Evolutionary conservation across 306 rosid species (phyloP).

Genomic region (Lathyrus oleraceus): DNA sequence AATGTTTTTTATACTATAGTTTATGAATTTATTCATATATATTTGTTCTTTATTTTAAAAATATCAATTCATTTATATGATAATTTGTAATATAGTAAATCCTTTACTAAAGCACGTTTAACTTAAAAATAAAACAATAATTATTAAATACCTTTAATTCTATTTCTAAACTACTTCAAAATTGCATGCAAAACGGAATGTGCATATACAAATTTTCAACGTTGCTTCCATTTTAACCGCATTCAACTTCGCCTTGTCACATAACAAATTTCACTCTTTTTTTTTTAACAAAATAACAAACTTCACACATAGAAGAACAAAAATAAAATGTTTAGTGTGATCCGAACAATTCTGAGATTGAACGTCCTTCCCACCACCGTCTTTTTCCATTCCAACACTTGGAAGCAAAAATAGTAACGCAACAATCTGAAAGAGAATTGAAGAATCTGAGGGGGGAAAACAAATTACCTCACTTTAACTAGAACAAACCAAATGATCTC

Average conservation of each 20-base stretch:
- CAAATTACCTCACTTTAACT: conserved; percentile 8
- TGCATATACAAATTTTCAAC: conserved; percentile 28
- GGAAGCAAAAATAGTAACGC: conserved; percentile 13
- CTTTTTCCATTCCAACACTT: conserved; percentile 29
- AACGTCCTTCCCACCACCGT: neutral
- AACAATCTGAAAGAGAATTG: conserved; percentile 28
- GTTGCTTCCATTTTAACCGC: conserved; percentile 42
- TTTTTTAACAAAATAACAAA: neutral
- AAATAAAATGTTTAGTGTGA: conserved; percentile 24
- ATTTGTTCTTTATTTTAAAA: no score
- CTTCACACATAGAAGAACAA: conserved; percentile 5
- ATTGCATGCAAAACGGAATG: neutral
- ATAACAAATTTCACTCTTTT: conserved; percentile 31
- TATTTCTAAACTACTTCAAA: neutral
- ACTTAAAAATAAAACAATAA: no score
- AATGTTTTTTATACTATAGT: no score
- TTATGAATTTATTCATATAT: no score
- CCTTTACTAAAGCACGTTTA: no score
- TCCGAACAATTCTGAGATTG: conserved; percentile 51
- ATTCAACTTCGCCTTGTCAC: conserved; percentile 40
- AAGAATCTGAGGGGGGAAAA: neutral
- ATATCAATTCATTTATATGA: neutral
- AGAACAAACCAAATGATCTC: conserved; percentile 35
- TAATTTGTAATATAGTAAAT: neutral
- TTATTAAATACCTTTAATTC: no score